phyloP scores from a whole-genome alignment of 2,329 filamentous ascomycete species.

The Corniculantispora saksenae region DNA sequence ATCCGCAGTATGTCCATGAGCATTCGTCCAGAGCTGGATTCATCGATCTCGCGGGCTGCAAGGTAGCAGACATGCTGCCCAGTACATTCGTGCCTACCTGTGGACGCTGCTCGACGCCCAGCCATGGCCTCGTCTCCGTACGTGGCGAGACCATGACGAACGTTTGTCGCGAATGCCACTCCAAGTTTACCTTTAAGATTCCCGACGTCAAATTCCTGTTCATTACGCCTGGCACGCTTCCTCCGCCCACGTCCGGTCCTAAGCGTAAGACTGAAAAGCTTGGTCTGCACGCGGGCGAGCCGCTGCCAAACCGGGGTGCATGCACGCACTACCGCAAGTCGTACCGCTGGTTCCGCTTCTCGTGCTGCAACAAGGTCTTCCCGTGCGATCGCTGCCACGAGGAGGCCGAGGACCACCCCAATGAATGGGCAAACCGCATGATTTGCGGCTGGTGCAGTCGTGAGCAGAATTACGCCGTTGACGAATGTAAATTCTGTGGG shows the following conservation, averaged over 20 bases:
- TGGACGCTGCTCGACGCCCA: conserved; percentile 69
- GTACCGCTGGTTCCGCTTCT: conserved; percentile 66
- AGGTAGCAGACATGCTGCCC: conserved; percentile 73
- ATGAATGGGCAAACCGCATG: conserved; percentile 84
- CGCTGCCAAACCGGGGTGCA: conserved; percentile 53
- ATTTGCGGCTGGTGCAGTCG: conserved; percentile 78
- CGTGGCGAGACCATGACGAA: conserved; percentile 73
- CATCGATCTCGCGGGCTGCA: conserved; percentile 74
- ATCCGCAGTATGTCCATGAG: conserved; percentile 70
- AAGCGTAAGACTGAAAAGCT: conserved; percentile 54
- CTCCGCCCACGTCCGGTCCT: conserved; percentile 41
- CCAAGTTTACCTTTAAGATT: conserved; percentile 76
- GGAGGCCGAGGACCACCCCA: conserved; percentile 65
- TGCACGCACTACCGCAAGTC: conserved; percentile 61
- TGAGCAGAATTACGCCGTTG: conserved; percentile 77
- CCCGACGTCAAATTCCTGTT: conserved; percentile 77
- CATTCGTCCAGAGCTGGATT: conserved; percentile 77
- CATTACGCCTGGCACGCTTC: conserved; percentile 58
- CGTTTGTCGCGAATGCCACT: conserved; percentile 77
- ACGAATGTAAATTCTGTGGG: conserved; percentile 75
- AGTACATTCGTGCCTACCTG: conserved; percentile 81
- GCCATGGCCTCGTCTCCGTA: conserved; percentile 70
- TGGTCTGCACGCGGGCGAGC: conserved; percentile 57
- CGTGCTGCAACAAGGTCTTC: conserved; percentile 60
- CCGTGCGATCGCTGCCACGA: conserved; percentile 77